Evolutionary conservation across 2,329 filamentous ascomycete species (phyloP).

Genomic region (Colletotrichum somersetense): DNA sequence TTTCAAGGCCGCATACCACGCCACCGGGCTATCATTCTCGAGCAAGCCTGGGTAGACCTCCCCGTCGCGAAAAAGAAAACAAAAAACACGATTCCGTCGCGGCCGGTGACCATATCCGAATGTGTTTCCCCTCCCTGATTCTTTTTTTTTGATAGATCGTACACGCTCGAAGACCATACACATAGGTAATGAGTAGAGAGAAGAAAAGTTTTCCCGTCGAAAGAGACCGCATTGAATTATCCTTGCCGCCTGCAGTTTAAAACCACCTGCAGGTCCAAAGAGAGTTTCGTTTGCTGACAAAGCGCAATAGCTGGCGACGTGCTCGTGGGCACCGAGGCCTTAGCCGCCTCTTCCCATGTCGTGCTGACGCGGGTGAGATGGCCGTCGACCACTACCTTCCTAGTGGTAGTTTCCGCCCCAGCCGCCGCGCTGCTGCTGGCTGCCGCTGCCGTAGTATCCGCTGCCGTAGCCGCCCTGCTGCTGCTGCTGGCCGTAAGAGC

Average conservation of each 20-base stretch:
- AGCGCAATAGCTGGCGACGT: constrained; percentile 24
- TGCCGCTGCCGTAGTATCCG: constrained; percentile 60
- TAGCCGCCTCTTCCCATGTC: constrained; percentile 4
- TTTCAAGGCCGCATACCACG: constrained; percentile 41
- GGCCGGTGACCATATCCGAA: constrained; percentile 42
- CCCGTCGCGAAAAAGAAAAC: constrained; percentile 42
- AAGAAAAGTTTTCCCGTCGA: constrained; percentile 39
- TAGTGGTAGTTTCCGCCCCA: constrained; percentile 73
- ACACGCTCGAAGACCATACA: constrained; percentile 44
- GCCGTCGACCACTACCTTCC: constrained; percentile 49
- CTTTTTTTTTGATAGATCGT: constrained; percentile 43
- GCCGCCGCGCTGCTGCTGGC: constrained; percentile 61
- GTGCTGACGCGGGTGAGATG: constrained; percentile 19
- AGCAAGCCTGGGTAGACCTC: constrained; percentile 39
- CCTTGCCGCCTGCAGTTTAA: constrained; percentile 38
- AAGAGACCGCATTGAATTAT: constrained; percentile 41
- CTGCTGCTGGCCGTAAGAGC: constrained; percentile 59
- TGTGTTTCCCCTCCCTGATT: constrained; percentile 43
- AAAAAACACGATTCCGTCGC: constrained; percentile 43
- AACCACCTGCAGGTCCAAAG: constrained; percentile 38
- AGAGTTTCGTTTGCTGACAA: constrained; percentile 42
- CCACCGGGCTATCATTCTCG: constrained; percentile 40
- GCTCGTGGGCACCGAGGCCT: constrained; percentile 20
- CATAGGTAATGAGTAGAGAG: constrained; percentile 42
- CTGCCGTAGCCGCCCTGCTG: constrained; percentile 60